phyloP scores from a whole-genome alignment of 805 yeast species.

The Wickerhamiella australiensis region DNA sequence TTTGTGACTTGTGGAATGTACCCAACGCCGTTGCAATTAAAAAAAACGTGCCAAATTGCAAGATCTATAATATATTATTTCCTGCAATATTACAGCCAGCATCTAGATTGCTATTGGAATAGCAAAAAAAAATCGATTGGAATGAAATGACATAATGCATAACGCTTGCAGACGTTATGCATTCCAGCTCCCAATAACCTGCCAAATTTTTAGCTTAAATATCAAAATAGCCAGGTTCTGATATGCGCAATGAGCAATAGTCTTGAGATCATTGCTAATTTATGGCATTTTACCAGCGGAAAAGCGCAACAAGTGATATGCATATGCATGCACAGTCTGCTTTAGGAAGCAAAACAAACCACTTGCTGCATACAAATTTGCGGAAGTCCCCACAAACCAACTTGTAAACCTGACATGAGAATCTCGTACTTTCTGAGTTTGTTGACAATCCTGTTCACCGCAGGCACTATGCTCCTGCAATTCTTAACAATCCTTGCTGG shows the following conservation, averaged over 20 bases:
- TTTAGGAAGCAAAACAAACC: constrained; percentile 11
- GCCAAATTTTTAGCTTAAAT: no score
- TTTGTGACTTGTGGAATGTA: background rate
- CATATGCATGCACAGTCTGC: constrained; percentile 11
- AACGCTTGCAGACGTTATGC: background rate
- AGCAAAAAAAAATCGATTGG: constrained; percentile 3
- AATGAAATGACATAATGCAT: constrained; percentile 10
- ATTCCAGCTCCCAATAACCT: background rate
- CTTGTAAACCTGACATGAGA: constrained; percentile 2
- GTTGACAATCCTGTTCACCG: constrained; percentile 28
- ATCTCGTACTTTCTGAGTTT: constrained; percentile 4
- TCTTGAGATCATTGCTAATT: no score
- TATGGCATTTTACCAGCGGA: background rate
- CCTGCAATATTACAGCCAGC: background rate
- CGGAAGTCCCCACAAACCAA: background rate
- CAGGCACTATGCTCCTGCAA: constrained; percentile 40
- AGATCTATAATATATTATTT: no score
- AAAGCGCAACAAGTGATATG: background rate
- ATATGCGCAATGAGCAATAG: no score
- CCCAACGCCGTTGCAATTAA: no score
- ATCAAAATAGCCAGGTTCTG: no score
- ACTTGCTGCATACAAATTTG: constrained; percentile 12
- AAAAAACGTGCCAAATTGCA: background rate
- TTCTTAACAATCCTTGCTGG: constrained; percentile 62
- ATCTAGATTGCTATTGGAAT: background rate